Conservation (phyloP, 2,329 filamentous ascomycete genomes). For the Colletotrichum phormii region DNA sequence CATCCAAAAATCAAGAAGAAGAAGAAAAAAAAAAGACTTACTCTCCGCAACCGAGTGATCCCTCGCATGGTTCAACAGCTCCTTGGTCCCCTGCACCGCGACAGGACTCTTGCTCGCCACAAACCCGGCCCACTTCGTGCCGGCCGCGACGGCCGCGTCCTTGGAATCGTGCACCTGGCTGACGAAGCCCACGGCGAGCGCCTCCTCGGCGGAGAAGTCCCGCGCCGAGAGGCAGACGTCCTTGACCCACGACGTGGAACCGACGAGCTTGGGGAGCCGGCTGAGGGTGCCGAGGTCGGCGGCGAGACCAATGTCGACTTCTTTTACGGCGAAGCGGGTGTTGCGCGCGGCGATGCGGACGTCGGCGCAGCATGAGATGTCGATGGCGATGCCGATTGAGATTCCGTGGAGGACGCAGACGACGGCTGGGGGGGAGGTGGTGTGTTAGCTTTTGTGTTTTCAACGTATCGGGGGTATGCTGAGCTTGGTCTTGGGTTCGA, state of each 20-base stretch:
- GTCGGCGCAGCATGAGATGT: conserved; percentile 77
- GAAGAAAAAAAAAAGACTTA: conserved; percentile 52
- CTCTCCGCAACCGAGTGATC: conserved; percentile 84
- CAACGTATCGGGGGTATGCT: no score
- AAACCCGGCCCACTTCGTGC: conserved; percentile 69
- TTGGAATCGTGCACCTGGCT: conserved; percentile 74
- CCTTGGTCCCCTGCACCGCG: conserved; percentile 88
- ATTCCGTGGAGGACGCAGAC: conserved; percentile 85
- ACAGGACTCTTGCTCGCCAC: conserved; percentile 88
- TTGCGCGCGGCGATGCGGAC: conserved; percentile 73
- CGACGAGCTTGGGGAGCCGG: conserved; percentile 79
- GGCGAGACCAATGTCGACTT: conserved; percentile 85
- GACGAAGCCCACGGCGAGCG: conserved; percentile 76
- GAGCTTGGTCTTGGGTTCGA: not conserved
- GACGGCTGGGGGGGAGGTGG: conserved; percentile 67
- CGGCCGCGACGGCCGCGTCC: conserved; percentile 70
- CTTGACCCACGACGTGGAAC: conserved; percentile 80
- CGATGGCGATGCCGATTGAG: conserved; percentile 81
- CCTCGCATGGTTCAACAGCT: conserved; percentile 83
- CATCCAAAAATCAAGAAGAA: not conserved
- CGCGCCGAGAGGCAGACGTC: conserved; percentile 80
- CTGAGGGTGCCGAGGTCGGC: conserved; percentile 83
- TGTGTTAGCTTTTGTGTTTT: conserved; percentile 32
- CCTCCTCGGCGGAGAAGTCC: conserved; percentile 76
- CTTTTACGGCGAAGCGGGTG: conserved; percentile 77